Base-by-base conservation (phyloP, 1,284 basidiomycete genomes). In the Cutaneotrichosporon sp. region DNA sequence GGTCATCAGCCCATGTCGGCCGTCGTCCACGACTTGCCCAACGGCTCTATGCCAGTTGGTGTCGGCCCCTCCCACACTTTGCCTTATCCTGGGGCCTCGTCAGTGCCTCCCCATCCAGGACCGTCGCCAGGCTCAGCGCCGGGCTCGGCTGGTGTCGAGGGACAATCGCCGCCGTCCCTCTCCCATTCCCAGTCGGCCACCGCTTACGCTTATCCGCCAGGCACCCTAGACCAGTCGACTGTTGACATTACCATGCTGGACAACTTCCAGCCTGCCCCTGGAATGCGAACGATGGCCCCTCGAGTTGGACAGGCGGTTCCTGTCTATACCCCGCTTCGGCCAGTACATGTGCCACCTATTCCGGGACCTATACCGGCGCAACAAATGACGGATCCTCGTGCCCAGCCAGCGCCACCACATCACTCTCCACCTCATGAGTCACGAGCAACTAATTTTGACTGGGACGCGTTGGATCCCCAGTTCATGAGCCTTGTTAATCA, bases 401-500 rank as follows among this genome's bases (percentile, higher is more conserved):
- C 42, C 9, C 16, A 9, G n/a, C 42, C 26, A 20, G 14, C 17
- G 20, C 29, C 27, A 31, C 29, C 31, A 24, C 43, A 32, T 4
- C 29, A 19, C 11, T 31, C 20, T 4, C 38, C 10, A 25, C 24
- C 24, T 5, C 37, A 24, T 11, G 22, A 20, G 14, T 14, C 29
- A 31, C 9, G 10, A 6, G 19, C 32, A 3, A 3, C 33, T 10
- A 29, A 16, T n/a, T 68, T 67, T 45, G 69, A 68, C 47, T 71
- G 66, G 45, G 55, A 59, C 11, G 57, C 54, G n/a, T 57, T 71
- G 25, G 67, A 71, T 59, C 66, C 67, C 3, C 49, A 43, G 17
- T 63, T 65, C 42, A 60, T 68, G 59, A 57, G 53, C 27, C 56
- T 71, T 17, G 48, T 70, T 22, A 63, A 57, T 43, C 54, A 61